Conservation (phyloP, 495 filamentous ascomycete species). For the Neurospora tetrasperma region DNA sequence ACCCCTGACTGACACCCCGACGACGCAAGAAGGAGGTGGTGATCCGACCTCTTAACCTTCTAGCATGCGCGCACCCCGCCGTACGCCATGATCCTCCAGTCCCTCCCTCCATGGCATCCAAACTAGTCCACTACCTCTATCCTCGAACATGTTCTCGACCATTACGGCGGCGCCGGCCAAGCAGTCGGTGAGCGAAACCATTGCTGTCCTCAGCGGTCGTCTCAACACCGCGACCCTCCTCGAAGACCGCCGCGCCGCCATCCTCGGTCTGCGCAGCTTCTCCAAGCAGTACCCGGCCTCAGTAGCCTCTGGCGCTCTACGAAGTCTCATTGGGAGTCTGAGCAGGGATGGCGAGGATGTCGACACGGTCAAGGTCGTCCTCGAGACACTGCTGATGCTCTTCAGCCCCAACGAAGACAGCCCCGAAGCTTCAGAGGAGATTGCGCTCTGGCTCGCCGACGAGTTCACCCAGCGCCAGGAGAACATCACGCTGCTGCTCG, state of each 20-base stretch:
- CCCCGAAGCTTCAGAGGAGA: conserved; percentile 93
- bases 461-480: conserved; percentile 98
- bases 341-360: conserved; percentile 88
- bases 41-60: background rate
- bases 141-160: conserved; percentile 62
- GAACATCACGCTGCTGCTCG: conserved; percentile 84
- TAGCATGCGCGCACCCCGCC: background rate
- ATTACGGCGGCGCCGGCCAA: conserved; percentile 87
- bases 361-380: conserved; percentile 85
- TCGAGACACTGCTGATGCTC: conserved; percentile 91
- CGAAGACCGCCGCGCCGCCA: conserved; percentile 87
- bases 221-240: conserved; percentile 79
- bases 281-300: conserved; percentile 92
- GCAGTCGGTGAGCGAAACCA: conserved; percentile 91
- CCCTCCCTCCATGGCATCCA: conserved; percentile 18
- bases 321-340: conserved; percentile 75
- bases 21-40: background rate
- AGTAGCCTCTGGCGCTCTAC: conserved; percentile 83
- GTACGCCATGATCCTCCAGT: background rate
- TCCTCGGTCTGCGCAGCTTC: conserved; percentile 87
- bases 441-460: conserved; percentile 92
- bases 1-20: background rate
- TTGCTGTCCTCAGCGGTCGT: conserved; percentile 75
- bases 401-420: conserved; percentile 54
- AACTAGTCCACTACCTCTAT: conserved; percentile 4